Conservation (phyloP, 345 rosid species). For the Brassica incana region DNA sequence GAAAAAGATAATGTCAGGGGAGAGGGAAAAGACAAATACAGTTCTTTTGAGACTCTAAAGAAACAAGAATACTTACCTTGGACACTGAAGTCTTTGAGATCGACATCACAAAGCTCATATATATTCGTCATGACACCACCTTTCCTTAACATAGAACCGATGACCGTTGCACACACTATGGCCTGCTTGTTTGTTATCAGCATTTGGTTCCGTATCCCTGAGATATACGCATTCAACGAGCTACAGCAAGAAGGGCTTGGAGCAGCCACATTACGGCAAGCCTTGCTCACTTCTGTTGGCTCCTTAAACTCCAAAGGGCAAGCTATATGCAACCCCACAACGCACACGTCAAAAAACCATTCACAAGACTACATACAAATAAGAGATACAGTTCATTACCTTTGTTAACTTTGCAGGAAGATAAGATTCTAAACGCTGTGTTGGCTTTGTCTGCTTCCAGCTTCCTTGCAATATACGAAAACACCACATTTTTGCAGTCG, state of each 20-base stretch:
- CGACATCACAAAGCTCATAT: slow-evolving; percentile 92
- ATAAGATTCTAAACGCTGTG: slow-evolving; percentile 70
- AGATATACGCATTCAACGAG: slow-evolving; percentile 76
- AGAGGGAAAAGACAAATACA: not conserved
- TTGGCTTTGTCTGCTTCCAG: slow-evolving; percentile 67
- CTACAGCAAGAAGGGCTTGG: slow-evolving; percentile 94
- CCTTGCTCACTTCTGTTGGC: slow-evolving; percentile 79
- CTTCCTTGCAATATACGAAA: slow-evolving; percentile 74
- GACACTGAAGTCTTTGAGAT: slow-evolving; percentile 92
- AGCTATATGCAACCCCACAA: slow-evolving; percentile 53
- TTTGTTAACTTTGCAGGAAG: slow-evolving; percentile 91
- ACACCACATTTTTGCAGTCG: slow-evolving; percentile 87
- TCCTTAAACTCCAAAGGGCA: slow-evolving; percentile 86
- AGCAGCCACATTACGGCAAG: slow-evolving; percentile 84
- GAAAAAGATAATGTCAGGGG: slow-evolving; percentile 39
- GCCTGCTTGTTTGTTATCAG: slow-evolving; percentile 95
- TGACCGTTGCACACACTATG: slow-evolving; percentile 78
- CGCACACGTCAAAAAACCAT: slow-evolving; percentile 4
- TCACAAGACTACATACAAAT: not conserved
- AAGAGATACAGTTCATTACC: slow-evolving; percentile 45
- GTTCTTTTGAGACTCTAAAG: not conserved
- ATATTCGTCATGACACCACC: slow-evolving; percentile 87
- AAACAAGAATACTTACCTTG: slow-evolving; percentile 56
- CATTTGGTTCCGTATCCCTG: slow-evolving; percentile 88
- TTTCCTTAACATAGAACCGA: slow-evolving; percentile 80